These are phyloP conservation scores for Barnettozyma populi DNA, from an alignment of 805 yeast genomes.

Conservation along the genomic window DNA sequence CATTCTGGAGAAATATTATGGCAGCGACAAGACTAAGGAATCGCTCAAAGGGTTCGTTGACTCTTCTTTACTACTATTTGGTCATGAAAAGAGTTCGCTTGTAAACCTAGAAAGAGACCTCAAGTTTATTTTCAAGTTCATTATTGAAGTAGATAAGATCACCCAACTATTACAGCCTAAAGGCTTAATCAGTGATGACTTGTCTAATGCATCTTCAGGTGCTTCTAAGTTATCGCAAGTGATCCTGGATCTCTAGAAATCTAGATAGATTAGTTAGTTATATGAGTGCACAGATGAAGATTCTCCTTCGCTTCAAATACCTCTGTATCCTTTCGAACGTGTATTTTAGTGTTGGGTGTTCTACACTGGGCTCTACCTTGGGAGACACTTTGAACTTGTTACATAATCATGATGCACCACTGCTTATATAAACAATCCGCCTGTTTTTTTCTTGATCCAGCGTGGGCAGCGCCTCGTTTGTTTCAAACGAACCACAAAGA, in stretches of 20 bases:
- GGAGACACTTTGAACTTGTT: not conserved
- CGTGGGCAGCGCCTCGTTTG: not conserved
- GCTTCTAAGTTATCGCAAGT: slow-evolving; percentile 4
- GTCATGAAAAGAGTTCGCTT: slow-evolving; percentile 5
- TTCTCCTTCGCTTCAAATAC: not conserved
- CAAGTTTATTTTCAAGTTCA: slow-evolving; percentile 4
- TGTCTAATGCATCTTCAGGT: slow-evolving; percentile 1
- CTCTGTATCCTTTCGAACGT: too few species aligned
- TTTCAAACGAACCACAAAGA: not conserved
- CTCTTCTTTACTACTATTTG: slow-evolving; percentile 1
- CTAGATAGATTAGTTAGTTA: not conserved
- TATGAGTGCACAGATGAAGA: not conserved
- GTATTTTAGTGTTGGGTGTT: too few species aligned
- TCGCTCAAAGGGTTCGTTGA: not conserved
- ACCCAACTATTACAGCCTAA: slow-evolving; percentile 3
- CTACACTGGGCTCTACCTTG: too few species aligned
- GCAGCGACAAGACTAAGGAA: slow-evolving; percentile 1
- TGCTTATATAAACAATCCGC: not conserved
- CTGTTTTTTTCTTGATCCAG: not conserved
- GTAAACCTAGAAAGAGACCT: slow-evolving; percentile 1
- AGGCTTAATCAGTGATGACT: slow-evolving; percentile 1
- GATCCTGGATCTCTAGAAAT: not conserved
- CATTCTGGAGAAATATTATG: slow-evolving; percentile 17
- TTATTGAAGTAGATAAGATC: slow-evolving; percentile 7
- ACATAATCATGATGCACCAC: not conserved